Base-by-base conservation (phyloP, 345 rosid genomes). In the Eucalyptus grandis region DNA sequence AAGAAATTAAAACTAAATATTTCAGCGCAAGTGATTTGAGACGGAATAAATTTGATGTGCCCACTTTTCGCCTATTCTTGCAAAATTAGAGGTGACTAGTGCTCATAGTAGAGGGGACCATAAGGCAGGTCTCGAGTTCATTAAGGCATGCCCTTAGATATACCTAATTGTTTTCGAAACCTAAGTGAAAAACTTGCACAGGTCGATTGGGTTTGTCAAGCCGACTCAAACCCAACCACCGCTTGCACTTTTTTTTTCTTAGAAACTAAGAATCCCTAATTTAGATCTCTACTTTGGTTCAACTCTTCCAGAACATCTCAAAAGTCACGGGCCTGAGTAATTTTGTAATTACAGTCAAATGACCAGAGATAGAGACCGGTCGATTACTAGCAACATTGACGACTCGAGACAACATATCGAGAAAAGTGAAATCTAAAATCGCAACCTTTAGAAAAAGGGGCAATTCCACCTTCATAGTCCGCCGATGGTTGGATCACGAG, bases 231-330 rank as follows among this genome's bases (percentile, higher is more conserved):
- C 58, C 58, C 58, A 53, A 4, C 26, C 26, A 53, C 26, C 5
- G 5, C 58, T 53, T 0, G 2, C 0, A 8, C 16, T 12, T 27
- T 12, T 27, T 12, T 0, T 60, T 27, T 12, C 30, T 27, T 12
- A 60, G 8, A 27, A 60, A 6, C 10, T 65, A n/a, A 14, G 21
- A n/a, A 65, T 65, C 1, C 34, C 4, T 62, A 1, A 30, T 72
- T 19, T 7, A 67, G 6, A 67, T 16, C 24, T 67, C 9, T 31
- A 5, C 2, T 67, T 16, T 17, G 24, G 21, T 69, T 69, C 81
- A 5, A 69, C 22, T 34, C 81, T 34, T 34, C 24, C 0, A 37
- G 43, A 17, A 10, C 81, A n/a, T 22, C 44, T 4, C 24, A 34
- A 34, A 69, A 69, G 14, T 9, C 80, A 31, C 37, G 1, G 80